Evolutionary conservation across 176 grass and related monocot species (phyloP).

Genomic region (Oryza meridionalis): DNA sequence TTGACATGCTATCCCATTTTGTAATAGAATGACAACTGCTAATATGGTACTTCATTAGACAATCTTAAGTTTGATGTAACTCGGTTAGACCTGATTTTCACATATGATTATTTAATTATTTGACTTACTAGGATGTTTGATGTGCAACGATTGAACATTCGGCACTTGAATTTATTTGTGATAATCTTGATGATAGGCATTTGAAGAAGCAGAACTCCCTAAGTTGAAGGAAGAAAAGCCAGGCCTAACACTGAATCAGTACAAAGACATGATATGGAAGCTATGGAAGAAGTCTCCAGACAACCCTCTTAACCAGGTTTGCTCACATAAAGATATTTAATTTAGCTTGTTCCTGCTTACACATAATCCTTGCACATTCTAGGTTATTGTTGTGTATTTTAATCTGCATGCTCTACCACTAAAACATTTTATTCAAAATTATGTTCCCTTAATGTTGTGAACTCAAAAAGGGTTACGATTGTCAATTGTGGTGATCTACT

Average conservation of each 20-base stretch:
- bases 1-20: not conserved
- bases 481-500: not conserved
- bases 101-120: not conserved
- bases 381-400: not conserved
- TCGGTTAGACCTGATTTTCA: not conserved
- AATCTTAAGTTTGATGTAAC: not conserved
- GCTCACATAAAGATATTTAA: constrained; percentile 16
- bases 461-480: not conserved
- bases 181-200: constrained; percentile 55
- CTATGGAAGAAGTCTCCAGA: constrained; percentile 99
- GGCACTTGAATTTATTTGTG: constrained; percentile 1
- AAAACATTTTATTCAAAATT: not conserved
- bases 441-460: not conserved
- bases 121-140: not conserved
- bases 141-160: constrained; percentile 8
- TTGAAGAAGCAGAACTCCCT: constrained; percentile 93
- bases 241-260: constrained; percentile 82
- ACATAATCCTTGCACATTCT: not conserved
- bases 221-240: constrained; percentile 99
- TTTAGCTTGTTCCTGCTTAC: not conserved
- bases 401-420: not conserved
- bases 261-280: constrained; percentile 99
- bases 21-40: not conserved
- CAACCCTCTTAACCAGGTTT: constrained; percentile 97
- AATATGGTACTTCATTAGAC: not conserved